These are phyloP conservation scores for Lactifluus subvellereus DNA, from an alignment of 768 basidiomycete genomes.

Conservation along the genomic window DNA sequence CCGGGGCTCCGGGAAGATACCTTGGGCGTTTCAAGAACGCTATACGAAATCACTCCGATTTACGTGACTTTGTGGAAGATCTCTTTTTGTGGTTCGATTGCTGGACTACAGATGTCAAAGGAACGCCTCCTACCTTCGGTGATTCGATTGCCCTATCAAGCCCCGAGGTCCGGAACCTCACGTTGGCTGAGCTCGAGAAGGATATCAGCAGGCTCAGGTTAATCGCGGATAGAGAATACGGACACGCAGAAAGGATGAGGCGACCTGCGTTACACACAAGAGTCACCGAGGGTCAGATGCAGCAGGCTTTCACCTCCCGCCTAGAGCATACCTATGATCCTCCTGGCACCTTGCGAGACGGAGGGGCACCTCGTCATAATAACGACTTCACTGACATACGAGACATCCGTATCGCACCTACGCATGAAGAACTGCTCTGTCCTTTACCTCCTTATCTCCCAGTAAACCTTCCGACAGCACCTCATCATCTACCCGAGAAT, in stretches of 20 bases:
- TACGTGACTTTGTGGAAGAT: conserved; percentile 38
- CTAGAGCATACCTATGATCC: conserved; percentile 44
- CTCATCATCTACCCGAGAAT: conserved; percentile 50
- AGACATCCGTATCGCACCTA: conserved; percentile 64
- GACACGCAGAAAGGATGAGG: conserved; percentile 28
- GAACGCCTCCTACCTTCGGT: conserved; percentile 39
- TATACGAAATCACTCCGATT: conserved; percentile 39
- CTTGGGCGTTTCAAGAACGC: conserved; percentile 56
- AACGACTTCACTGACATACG: conserved; percentile 55
- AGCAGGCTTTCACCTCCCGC: conserved; percentile 38
- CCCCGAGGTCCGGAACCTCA: conserved; percentile 34
- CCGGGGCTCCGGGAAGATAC: conserved; percentile 34
- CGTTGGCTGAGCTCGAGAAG: conserved; percentile 33
- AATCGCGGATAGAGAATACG: conserved; percentile 49
- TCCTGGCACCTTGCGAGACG: conserved; percentile 45
- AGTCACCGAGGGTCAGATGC: conserved; percentile 22
- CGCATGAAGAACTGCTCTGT: conserved; percentile 56
- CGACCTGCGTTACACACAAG: neutral
- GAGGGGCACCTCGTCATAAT: conserved; percentile 54
- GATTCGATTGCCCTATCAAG: conserved; percentile 36
- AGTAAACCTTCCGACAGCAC: conserved; percentile 50
- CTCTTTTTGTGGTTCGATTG: conserved; percentile 41
- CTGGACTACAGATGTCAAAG: conserved; percentile 42
- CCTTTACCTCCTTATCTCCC: conserved; percentile 52
- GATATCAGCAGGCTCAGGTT: conserved; percentile 32